These are phyloP conservation scores for Lactarius hengduanensis DNA, from an alignment of 768 basidiomycete genomes.

Conservation along the genomic window DNA sequence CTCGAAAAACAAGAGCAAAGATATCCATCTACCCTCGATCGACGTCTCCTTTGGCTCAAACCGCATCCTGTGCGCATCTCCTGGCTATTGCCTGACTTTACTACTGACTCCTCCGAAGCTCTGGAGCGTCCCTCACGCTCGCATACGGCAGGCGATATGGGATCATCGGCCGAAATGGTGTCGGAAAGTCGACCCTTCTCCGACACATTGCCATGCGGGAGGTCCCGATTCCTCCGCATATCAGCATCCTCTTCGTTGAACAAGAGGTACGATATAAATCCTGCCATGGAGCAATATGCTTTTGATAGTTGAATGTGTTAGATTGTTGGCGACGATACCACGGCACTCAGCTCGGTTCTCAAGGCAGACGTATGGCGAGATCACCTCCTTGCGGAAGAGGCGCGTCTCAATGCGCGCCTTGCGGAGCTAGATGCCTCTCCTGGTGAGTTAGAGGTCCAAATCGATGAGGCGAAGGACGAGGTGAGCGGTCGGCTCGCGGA, in stretches of 20 bases:
- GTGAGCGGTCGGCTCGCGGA: constrained; percentile 78
- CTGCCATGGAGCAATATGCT: background rate
- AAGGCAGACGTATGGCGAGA: constrained; percentile 99
- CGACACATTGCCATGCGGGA: constrained; percentile 95
- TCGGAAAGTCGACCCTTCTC: constrained; percentile 95
- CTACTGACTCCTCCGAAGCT: constrained; percentile 42
- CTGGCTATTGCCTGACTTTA: constrained; percentile 9
- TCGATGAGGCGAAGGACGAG: constrained; percentile 85
- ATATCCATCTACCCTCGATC: constrained; percentile 91
- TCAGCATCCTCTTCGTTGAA: constrained; percentile 97
- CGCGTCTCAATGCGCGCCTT: constrained; percentile 67
- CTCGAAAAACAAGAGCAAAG: constrained; percentile 94
- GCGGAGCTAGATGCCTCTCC: constrained; percentile 67
- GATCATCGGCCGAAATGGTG: constrained; percentile 73
- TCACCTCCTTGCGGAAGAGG: constrained; percentile 84
- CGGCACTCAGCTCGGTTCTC: constrained; percentile 91
- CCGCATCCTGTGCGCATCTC: constrained; percentile 70
- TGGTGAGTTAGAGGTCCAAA: constrained; percentile 47
- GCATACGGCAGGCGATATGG: constrained; percentile 90
- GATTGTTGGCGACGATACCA: constrained; percentile 93
- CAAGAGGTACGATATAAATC: constrained; percentile 69
- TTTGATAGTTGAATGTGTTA: constrained; percentile 33
- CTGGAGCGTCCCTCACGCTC: constrained; percentile 82
- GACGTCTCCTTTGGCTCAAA: constrained; percentile 97
- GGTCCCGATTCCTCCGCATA: constrained; percentile 89